Conservation (phyloP, 495 filamentous ascomycete genomes). For the Daldinia decipiens region DNA sequence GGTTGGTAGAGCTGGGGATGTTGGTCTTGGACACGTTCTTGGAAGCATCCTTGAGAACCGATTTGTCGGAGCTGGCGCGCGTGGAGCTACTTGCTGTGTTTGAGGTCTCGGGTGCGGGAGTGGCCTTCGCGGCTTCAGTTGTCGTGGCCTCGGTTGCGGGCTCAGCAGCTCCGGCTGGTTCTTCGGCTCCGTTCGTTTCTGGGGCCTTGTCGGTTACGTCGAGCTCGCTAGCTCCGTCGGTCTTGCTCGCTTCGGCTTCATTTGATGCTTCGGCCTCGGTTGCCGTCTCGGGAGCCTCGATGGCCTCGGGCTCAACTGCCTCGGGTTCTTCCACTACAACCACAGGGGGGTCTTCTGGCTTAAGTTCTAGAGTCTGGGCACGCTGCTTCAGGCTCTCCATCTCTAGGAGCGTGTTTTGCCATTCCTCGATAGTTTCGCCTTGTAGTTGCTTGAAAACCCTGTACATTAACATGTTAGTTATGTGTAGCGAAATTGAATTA, state of each 20-base stretch:
- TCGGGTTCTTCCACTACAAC: conserved; percentile 4
- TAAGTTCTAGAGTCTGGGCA: conserved; percentile 5
- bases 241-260: conserved; percentile 4
- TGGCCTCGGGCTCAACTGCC: conserved; percentile 2
- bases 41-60: conserved; percentile 1
- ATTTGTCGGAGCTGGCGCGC: conserved; percentile 15
- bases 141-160: not conserved
- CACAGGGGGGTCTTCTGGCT: conserved; percentile 19
- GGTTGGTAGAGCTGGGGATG: conserved; percentile 4
- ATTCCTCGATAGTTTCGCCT: conserved; percentile 22
- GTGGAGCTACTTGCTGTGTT: conserved; percentile 2
- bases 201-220: conserved; percentile 7
- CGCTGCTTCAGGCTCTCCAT: conserved; percentile 2
- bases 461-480: conserved; percentile 6
- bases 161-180: not conserved
- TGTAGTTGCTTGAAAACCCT: conserved; percentile 21
- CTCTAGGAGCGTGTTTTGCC: conserved; percentile 19
- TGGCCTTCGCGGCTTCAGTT: not conserved
- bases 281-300: conserved; percentile 11
- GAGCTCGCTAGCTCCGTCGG: conserved; percentile 14
- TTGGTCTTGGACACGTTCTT: conserved; percentile 3
- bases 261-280: conserved; percentile 3
- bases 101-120: not conserved
- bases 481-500: not conserved
- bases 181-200: not conserved